Percentiles rank a stretch among this genome's conserved stretches.
phyloP scores from a whole-genome alignment of 495 filamentous ascomycete species.

The Annulohypoxylon bovei region DNA sequence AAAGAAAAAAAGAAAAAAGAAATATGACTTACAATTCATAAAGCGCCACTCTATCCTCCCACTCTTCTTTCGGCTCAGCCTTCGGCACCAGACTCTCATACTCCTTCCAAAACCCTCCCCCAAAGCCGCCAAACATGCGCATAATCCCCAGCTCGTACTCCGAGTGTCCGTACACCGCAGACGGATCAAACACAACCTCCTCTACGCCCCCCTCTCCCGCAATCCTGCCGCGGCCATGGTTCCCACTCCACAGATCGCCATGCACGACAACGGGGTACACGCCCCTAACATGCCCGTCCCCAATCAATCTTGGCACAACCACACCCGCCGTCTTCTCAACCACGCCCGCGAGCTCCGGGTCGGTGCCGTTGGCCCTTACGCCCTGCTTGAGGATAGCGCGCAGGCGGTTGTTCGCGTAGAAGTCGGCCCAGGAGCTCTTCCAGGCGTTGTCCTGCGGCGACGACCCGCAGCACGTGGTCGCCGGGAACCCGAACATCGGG shows the following conservation, averaged over 20 bases:
- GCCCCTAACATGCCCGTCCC: conserved; percentile 70
- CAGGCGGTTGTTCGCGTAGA: conserved; percentile 80
- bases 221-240: conserved; percentile 74
- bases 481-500: conserved; percentile 81
- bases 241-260: conserved; percentile 92
- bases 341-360: conserved; percentile 59
- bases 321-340: conserved; percentile 68
- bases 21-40: conserved; percentile 78
- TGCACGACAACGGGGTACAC: conserved; percentile 81
- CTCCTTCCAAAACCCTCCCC: conserved; percentile 72
- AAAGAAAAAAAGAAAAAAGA: not conserved
- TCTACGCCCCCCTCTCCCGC: conserved; percentile 66
- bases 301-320: conserved; percentile 79
- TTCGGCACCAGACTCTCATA: conserved; percentile 80
- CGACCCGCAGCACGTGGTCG: conserved; percentile 84
- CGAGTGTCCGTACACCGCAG: conserved; percentile 80
- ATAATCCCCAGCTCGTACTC: conserved; percentile 95
- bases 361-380: conserved; percentile 69
- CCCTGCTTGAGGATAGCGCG: conserved; percentile 67
- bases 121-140: conserved; percentile 96
- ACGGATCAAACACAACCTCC: conserved; percentile 87
- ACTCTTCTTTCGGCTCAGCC: conserved; percentile 84
- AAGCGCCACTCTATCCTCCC: conserved; percentile 78
- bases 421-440: conserved; percentile 77
- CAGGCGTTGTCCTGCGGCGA: conserved; percentile 81